Evolutionary conservation across 2,329 filamentous ascomycete genomes (phyloP).

Genomic region (Arthrobotrys musiformis): DNA sequence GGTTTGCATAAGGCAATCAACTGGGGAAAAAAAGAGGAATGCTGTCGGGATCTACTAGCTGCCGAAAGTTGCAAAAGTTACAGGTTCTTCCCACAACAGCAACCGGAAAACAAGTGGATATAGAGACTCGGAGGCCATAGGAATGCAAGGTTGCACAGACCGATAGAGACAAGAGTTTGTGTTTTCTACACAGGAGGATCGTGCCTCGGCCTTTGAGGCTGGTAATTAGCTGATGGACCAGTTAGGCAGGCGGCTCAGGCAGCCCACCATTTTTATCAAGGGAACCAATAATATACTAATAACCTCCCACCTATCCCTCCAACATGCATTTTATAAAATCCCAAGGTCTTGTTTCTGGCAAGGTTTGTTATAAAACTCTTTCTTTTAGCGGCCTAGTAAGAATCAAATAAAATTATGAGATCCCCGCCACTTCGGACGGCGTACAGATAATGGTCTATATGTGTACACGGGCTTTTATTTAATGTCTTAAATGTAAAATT

Average conservation of each 20-base stretch:
- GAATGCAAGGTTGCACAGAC: slow-evolving; percentile 4
- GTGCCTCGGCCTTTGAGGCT: not conserved
- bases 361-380: slow-evolving; percentile 39
- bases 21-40: not conserved
- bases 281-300: slow-evolving; percentile 5
- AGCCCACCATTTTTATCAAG: not conserved
- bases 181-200: not conserved
- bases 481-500: slow-evolving; percentile 12
- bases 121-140: not conserved
- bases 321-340: slow-evolving; percentile 30
- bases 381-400: slow-evolving; percentile 20
- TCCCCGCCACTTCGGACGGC: not conserved
- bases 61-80: not conserved
- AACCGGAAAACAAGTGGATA: not conserved
- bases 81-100: not conserved
- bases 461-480: not conserved
- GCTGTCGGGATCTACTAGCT: slow-evolving; percentile 2
- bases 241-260: not conserved
- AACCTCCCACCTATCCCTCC: not conserved
- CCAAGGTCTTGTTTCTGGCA: slow-evolving; percentile 40
- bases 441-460: too few relatives aligned
- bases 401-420: not conserved
- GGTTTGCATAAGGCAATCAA: slow-evolving; percentile 17
- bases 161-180: not conserved
- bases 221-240: not conserved